Evolutionary conservation across 1,139 yeast genomes (phyloP).

Genomic region (Suhomyces wounanorum): DNA sequence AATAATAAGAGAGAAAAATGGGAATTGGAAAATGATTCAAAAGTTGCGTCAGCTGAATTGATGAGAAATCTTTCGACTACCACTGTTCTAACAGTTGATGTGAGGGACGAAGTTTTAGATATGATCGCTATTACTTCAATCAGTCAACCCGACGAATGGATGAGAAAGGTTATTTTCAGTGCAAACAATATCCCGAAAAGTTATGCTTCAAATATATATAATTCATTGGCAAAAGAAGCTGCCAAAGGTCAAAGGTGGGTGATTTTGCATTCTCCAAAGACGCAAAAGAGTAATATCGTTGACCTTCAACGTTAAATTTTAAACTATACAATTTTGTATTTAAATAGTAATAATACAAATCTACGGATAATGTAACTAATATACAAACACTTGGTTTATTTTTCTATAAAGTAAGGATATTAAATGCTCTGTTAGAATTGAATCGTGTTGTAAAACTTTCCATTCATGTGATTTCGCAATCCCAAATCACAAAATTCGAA

Average conservation of each 20-base stretch:
- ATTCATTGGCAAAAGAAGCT: slow-evolving; percentile 70
- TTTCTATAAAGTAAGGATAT: slow-evolving; percentile 8
- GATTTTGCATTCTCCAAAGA: slow-evolving; percentile 69
- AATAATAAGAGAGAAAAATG: slow-evolving; percentile 77
- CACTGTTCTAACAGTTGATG: slow-evolving; percentile 76
- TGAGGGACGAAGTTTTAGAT: slow-evolving; percentile 78
- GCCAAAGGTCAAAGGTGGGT: slow-evolving; percentile 74
- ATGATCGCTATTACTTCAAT: slow-evolving; percentile 79
- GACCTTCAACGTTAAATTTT: slow-evolving; percentile 58
- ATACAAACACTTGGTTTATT: slow-evolving; percentile 2
- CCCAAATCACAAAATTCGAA: background rate
- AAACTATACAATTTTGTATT: background rate
- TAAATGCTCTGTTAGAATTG: slow-evolving; percentile 11
- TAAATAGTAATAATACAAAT: background rate
- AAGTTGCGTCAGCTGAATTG: slow-evolving; percentile 57
- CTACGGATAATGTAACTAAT: background rate
- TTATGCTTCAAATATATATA: slow-evolving; percentile 71
- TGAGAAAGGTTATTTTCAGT: slow-evolving; percentile 72
- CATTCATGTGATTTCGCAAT: background rate
- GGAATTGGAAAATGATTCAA: slow-evolving; percentile 76
- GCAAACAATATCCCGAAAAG: slow-evolving; percentile 66
- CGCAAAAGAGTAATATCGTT: slow-evolving; percentile 65
- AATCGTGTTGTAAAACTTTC: slow-evolving; percentile 6
- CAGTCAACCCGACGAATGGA: slow-evolving; percentile 84
- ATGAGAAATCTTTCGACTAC: slow-evolving; percentile 59